Conservation (phyloP, 179 eudicot genomes). For the Gypsophila paniculata region DNA sequence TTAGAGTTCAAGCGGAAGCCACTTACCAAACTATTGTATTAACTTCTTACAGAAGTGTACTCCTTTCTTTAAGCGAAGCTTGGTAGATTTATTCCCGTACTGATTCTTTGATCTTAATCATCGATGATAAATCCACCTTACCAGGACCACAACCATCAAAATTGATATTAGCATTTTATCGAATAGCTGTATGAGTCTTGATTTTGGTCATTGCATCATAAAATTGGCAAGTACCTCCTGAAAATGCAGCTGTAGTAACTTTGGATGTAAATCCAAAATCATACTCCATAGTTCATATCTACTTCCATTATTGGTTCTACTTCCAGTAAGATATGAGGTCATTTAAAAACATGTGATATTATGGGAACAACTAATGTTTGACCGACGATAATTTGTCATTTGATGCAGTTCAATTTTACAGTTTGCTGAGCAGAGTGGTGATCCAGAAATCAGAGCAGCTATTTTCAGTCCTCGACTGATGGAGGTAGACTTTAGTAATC, state of each 20-base stretch:
- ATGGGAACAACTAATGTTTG: conserved; percentile 7
- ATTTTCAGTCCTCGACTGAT: conserved; percentile 92
- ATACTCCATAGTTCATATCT: not conserved
- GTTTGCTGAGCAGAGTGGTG: conserved; percentile 77
- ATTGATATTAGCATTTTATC: not conserved
- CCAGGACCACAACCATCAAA: not conserved
- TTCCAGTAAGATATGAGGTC: not conserved
- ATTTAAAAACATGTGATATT: not conserved
- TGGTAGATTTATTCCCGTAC: not conserved
- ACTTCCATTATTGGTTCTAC: not conserved
- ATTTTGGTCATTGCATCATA: not conserved
- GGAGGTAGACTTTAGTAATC: conserved; percentile 55
- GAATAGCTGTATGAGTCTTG: not conserved
- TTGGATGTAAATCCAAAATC: not conserved
- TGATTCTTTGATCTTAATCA: not conserved
- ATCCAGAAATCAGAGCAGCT: conserved; percentile 70
- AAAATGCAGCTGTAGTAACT: not conserved
- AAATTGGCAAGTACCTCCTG: not conserved
- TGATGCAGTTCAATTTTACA: conserved; percentile 67
- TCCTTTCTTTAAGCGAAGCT: not conserved
- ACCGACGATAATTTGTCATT: conserved; percentile 21
- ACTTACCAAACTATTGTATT: not conserved
- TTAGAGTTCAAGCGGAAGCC: not conserved
- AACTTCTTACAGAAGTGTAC: not conserved
- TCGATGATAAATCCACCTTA: not conserved